A percentile compares a stretch with the other conserved stretches of the same genome.
These are phyloP conservation scores for Hypoxylon lienhwacheense DNA, from an alignment of 495 filamentous ascomycete genomes.

Conservation along the genomic window DNA sequence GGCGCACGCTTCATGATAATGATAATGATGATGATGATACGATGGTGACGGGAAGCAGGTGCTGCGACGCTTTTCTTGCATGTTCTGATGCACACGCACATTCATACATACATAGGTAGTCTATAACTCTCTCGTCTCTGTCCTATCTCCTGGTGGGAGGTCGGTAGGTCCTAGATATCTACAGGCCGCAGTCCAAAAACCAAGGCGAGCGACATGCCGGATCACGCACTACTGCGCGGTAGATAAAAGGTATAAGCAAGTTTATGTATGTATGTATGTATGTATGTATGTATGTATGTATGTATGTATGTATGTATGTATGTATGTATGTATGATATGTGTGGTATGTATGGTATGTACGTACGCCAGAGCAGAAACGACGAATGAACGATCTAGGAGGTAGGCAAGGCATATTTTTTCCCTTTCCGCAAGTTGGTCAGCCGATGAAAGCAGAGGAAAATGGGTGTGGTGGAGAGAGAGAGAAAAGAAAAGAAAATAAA, in stretches of 20 bases:
- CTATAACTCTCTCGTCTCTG: not conserved
- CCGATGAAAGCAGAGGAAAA: too few species aligned
- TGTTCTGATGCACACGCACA: not conserved
- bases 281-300: too few species aligned
- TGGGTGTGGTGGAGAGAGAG: slow-evolving; percentile 23
- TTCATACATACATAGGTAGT: not conserved
- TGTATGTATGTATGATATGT: too few species aligned
- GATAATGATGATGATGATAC: slow-evolving; percentile 6
- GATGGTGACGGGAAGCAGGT: slow-evolving; percentile 1
- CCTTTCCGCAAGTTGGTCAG: slow-evolving; percentile 22
- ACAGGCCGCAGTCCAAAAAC: not conserved
- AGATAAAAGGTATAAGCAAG: not conserved
- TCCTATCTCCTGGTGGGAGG: too few species aligned
- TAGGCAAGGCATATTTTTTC: not conserved
- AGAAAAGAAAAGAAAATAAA: too few species aligned
- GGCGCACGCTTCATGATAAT: not conserved
- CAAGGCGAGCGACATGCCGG: slow-evolving; percentile 10
- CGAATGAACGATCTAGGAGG: too few species aligned
- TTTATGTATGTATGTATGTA: too few species aligned
- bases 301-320: too few species aligned
- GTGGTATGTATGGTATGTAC: not conserved
- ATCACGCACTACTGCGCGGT: not conserved
- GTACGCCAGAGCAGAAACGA: not conserved
- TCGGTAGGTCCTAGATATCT: not conserved
- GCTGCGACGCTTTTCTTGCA: not conserved